A percentile compares a stretch with the other conserved stretches of the same genome.
Conservation (phyloP, 345 rosid species). For the Populus nigra region DNA sequence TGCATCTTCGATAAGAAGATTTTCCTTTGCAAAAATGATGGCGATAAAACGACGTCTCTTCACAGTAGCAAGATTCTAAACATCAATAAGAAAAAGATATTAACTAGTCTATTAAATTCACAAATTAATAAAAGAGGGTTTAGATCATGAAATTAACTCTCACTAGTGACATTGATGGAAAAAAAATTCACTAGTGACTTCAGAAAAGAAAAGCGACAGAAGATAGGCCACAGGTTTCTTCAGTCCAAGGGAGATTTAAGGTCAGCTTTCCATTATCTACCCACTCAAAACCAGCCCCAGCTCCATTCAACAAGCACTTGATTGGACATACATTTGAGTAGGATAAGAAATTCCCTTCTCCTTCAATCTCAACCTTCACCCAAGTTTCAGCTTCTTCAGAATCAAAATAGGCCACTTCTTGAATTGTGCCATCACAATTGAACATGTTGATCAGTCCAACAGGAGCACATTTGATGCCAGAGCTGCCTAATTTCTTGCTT, state of each 20-base stretch:
- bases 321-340: conserved; percentile 50
- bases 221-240: too few relatives aligned
- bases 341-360: conserved; percentile 60
- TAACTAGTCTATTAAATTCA: too few relatives aligned
- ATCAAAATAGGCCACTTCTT: conserved; percentile 34
- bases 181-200: too few relatives aligned
- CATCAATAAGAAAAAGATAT: too few relatives aligned
- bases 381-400: conserved; percentile 14
- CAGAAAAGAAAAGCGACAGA: too few relatives aligned
- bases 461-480: conserved; percentile 49
- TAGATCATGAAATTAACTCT: too few relatives aligned
- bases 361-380: conserved; percentile 45
- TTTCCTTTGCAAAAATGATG: too few relatives aligned
- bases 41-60: too few relatives aligned
- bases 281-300: conserved; percentile 44
- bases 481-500: conserved; percentile 34
- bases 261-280: neutral
- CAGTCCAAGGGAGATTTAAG: neutral
- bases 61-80: too few relatives aligned
- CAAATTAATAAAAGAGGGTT: too few relatives aligned
- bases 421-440: conserved; percentile 66
- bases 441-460: conserved; percentile 68
- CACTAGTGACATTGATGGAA: too few relatives aligned
- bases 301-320: conserved; percentile 48
- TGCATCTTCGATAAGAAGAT: conserved; percentile 6